Evolutionary conservation across 2,329 filamentous ascomycete genomes (phyloP), one percentile per base, ranked within the genome.

Genomic region (Podosphaera aphanis): DNA sequence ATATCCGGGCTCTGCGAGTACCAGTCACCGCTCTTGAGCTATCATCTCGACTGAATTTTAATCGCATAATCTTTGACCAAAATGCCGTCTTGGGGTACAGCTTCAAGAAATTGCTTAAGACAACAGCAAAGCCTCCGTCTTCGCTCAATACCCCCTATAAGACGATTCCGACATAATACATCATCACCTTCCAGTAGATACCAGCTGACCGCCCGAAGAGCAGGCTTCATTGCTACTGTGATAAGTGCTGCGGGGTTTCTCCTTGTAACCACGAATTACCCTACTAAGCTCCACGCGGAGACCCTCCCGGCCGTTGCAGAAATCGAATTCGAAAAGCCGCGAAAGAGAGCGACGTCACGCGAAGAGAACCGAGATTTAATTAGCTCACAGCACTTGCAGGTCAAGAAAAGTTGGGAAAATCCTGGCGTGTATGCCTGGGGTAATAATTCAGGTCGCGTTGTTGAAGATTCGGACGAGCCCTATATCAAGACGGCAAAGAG

Each of bases 371-470:
- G 81, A 47, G 80, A 85, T 46, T 62, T 81, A 47, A 74, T 93
- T 53, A 88, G 81, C 57, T 83, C 81, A 10, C 83, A 93, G 59
- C 84, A 93, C 62, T 64, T 83, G 5, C 88, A 94, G 64, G 81
- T 93, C 48, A 84, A 82, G 64, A 75, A 74, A 57, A 92, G 83
- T 61, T 76, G 71, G 69, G 73, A 75, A 61, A 77, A 82, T 49
- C 88, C 90, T 0, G 90, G 86, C 1, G 80, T 95, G 0, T 95
- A 93, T 62, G 76, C 80, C 4, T 98, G 90, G 88, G 90, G 90
- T 0, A 84, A 80, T 16, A 98, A 98, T 56, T 66, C 67, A 15
- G 83, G 85, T 49, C 73, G 72, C 53, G 86, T 93, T n/a, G 83
- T 82, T 33, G 85, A 86, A 37, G 77, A 80, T 50, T 88, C 81